Evolutionary conservation across 1,139 yeast genomes (phyloP).

Genomic region (Blastobotrys proliferans): DNA sequence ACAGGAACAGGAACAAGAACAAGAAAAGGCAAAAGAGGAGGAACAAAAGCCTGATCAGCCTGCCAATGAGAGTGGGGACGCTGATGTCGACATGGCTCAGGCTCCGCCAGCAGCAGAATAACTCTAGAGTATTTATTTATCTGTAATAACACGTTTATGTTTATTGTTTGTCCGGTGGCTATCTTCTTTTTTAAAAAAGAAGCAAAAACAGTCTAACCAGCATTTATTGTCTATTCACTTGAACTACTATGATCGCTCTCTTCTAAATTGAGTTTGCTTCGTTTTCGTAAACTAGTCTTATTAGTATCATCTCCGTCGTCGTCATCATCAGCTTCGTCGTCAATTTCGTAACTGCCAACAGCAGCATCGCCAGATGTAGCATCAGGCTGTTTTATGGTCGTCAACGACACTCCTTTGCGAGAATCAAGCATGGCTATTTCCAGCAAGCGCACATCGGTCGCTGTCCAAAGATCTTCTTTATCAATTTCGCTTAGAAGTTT

Average conservation of each 20-base stretch:
- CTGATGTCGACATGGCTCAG: constrained; percentile 24
- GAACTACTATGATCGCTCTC: background rate
- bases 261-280: no score
- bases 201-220: no score
- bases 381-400: constrained; percentile 39
- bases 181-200: background rate
- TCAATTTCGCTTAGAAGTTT: constrained; percentile 41
- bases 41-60: constrained; percentile 3
- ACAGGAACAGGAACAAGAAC: background rate
- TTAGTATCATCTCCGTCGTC: constrained; percentile 7
- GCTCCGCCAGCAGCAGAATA: constrained; percentile 13
- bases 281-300: no score
- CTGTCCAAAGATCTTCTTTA: constrained; percentile 48
- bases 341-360: background rate
- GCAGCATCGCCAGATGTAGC: constrained; percentile 2
- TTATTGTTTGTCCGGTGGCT: background rate
- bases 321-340: constrained; percentile 8
- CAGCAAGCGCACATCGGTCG: constrained; percentile 44
- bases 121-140: background rate
- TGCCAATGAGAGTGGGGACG: constrained; percentile 9
- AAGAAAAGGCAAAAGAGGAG: background rate
- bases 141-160: background rate
- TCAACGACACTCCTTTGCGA: constrained; percentile 53
- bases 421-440: constrained; percentile 35
- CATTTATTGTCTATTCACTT: background rate